Evolutionary conservation across 306 rosid genomes (phyloP).

Genomic region (Ammopiptanthus mongolicus): DNA sequence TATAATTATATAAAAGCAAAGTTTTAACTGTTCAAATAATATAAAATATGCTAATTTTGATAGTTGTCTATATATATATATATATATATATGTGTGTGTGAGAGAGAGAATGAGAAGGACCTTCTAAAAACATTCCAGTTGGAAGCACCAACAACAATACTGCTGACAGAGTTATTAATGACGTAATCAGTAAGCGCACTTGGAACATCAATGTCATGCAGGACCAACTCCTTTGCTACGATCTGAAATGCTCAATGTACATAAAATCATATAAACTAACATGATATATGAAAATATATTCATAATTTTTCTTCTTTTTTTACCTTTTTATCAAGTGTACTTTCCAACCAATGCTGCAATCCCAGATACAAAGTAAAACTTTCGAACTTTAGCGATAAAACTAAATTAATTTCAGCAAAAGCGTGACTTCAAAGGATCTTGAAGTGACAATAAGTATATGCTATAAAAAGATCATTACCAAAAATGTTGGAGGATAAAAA

Average conservation of each 20-base stretch:
- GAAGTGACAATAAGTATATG: too few species aligned
- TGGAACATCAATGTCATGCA: conserved; percentile 61
- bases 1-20: too few species aligned
- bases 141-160: conserved; percentile 72
- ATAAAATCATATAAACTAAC: background rate
- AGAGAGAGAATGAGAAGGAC: conserved; percentile 24
- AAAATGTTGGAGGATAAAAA: too few species aligned
- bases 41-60: too few species aligned
- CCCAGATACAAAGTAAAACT: too few species aligned
- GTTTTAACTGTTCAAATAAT: too few species aligned
- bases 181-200: conserved; percentile 47
- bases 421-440: too few species aligned
- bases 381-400: too few species aligned
- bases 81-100: too few species aligned
- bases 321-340: background rate
- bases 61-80: too few species aligned
- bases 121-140: conserved; percentile 45
- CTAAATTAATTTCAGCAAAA: too few species aligned
- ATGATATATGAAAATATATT: background rate
- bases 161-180: conserved; percentile 35
- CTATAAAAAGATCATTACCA: too few species aligned
- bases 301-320: background rate
- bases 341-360: background rate
- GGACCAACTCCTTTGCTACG: conserved; percentile 54
- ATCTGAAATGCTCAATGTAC: conserved; percentile 41